A percentile compares a stretch with the other conserved stretches of the same genome.
phyloP scores from a whole-genome alignment of 192 early-diverging fungal genomes.

The Rhizoclosmatium globosum region DNA sequence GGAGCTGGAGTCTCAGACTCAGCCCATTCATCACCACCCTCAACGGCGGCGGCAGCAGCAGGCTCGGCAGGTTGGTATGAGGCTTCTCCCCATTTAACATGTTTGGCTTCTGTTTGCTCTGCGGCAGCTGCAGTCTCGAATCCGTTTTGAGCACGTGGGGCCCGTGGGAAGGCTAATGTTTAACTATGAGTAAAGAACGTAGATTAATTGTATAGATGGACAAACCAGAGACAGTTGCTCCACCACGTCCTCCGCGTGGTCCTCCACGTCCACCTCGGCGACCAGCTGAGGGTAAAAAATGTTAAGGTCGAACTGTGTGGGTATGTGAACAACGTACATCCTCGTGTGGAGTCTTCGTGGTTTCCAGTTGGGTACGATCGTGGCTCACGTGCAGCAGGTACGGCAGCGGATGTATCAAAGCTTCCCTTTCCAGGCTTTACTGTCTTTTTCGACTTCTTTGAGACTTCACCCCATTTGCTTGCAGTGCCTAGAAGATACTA shows the following conservation, averaged over 20 bases:
- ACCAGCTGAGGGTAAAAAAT: slow-evolving; percentile 32
- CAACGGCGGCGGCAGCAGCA: slow-evolving; percentile 13
- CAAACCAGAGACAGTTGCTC: slow-evolving; percentile 39
- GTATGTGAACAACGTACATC: slow-evolving; percentile 57
- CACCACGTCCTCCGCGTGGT: slow-evolving; percentile 54
- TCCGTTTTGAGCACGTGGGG: slow-evolving; percentile 37
- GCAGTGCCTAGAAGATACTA: slow-evolving; percentile 31
- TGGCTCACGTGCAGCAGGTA: slow-evolving; percentile 56
- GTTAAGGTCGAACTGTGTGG: background rate
- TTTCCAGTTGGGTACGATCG: slow-evolving; percentile 44
- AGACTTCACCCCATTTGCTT: slow-evolving; percentile 36
- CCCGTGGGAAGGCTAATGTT: slow-evolving; percentile 34
- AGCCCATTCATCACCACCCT: slow-evolving; percentile 17
- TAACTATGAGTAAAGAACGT: background rate
- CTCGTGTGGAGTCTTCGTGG: slow-evolving; percentile 55
- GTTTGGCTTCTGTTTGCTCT: background rate
- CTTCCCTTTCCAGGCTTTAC: slow-evolving; percentile 23
- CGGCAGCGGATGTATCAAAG: background rate
- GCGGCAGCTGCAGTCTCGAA: slow-evolving; percentile 31
- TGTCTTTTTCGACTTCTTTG: slow-evolving; percentile 29
- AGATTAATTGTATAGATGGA: background rate
- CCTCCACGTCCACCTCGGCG: slow-evolving; percentile 71
- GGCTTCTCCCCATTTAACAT: slow-evolving; percentile 33
- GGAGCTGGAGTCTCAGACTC: slow-evolving; percentile 9
- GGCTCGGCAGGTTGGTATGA: slow-evolving; percentile 24